Percentiles rank a stretch among this genome's conserved stretches.
These are phyloP conservation scores for Aspergillus sp. DNA, from an alignment of 2,329 filamentous ascomycete species.

Conservation along the genomic window DNA sequence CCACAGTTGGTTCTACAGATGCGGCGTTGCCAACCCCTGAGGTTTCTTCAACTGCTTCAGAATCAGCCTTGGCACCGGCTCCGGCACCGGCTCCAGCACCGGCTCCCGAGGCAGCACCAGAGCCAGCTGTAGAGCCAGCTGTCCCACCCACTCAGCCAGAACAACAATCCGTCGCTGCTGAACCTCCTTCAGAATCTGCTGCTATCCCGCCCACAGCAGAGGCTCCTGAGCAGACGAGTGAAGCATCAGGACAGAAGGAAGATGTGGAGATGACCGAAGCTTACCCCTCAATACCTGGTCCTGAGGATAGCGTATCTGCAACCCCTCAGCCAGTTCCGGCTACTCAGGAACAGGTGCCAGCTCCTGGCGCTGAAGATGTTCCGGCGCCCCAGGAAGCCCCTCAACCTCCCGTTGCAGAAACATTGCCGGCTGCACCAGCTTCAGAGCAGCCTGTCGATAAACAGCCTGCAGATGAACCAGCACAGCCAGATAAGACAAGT, in stretches of 20 bases:
- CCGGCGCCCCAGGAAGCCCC: conserved; percentile 8
- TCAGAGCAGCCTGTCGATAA: not conserved
- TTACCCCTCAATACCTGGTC: conserved; percentile 2
- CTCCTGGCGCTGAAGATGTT: not conserved
- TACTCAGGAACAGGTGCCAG: not conserved
- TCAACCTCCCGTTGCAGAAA: not conserved
- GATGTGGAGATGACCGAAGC: conserved; percentile 24
- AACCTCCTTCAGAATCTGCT: conserved; percentile 3
- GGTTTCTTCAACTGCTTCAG: not conserved
- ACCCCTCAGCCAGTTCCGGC: not conserved
- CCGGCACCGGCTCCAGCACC: not conserved
- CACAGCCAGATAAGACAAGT: conserved; percentile 13
- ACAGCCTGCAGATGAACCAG: conserved; percentile 13
- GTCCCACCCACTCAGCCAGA: not conserved
- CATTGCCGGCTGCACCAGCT: not conserved
- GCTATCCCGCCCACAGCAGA: conserved; percentile 1
- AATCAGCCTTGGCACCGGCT: not conserved
- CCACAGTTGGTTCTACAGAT: conserved; percentile 11
- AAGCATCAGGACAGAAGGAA: conserved; percentile 8
- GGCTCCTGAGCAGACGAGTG: not conserved
- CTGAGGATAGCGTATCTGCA: conserved; percentile 4
- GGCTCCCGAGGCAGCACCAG: conserved; percentile 5
- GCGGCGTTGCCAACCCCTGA: conserved; percentile 4
- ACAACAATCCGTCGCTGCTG: not conserved
- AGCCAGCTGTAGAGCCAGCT: conserved; percentile 9